phyloP scores from a whole-genome alignment of 352 stramenopile genomes.

The Salisapilia sapeloensis region DNA sequence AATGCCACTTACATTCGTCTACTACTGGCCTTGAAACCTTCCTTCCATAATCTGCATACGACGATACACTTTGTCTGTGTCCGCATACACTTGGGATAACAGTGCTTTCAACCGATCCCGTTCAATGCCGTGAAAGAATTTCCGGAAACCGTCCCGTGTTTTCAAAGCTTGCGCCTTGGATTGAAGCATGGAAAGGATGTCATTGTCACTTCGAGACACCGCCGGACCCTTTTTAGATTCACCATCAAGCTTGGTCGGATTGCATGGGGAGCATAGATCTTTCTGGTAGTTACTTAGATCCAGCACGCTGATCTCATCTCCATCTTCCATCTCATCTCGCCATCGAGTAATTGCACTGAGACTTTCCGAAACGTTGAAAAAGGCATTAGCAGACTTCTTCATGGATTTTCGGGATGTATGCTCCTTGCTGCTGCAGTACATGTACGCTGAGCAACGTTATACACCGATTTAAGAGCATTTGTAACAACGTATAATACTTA shows the following conservation, averaged over 20 bases:
- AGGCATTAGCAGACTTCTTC: constrained; percentile 9
- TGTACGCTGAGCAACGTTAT: constrained; percentile 1
- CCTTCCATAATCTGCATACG: constrained; percentile 57
- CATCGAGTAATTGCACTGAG: constrained; percentile 56
- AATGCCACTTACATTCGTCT: constrained; percentile 1
- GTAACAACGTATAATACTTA: constrained; percentile 12
- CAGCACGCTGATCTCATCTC: constrained; percentile 10
- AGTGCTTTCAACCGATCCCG: constrained; percentile 21
- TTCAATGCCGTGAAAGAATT: constrained; percentile 46
- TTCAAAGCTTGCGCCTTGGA: too few species aligned
- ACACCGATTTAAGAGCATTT: constrained; percentile 1
- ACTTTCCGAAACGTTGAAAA: constrained; percentile 61
- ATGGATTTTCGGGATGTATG: too few species aligned
- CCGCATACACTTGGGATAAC: constrained; percentile 24
- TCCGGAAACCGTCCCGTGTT: constrained; percentile 51
- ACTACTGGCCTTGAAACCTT: constrained; percentile 10
- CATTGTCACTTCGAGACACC: too few species aligned
- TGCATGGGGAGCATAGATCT: not conserved
- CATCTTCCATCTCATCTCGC: constrained; percentile 44
- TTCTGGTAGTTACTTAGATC: too few species aligned
- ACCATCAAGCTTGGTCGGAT: too few species aligned
- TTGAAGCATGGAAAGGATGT: too few species aligned
- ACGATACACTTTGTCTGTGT: constrained; percentile 31
- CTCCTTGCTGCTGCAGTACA: too few species aligned
- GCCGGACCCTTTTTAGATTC: too few species aligned